Percentiles rank a stretch among this genome's conserved stretches.
These are phyloP conservation scores for Marasmius fiardii DNA, from an alignment of 1,284 basidiomycete genomes.

Conservation along the genomic window DNA sequence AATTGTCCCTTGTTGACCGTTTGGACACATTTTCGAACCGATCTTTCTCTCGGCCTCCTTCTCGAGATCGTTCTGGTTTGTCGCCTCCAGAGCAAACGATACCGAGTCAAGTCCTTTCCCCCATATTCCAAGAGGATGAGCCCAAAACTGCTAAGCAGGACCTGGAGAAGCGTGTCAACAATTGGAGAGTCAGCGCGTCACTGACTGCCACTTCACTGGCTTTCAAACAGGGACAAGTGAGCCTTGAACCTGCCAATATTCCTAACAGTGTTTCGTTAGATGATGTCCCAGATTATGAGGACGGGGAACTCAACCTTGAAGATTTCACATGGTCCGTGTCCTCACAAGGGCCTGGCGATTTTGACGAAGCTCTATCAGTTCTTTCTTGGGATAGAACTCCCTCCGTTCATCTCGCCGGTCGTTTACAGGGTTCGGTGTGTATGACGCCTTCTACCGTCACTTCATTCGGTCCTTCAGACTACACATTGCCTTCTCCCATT, in stretches of 20 bases:
- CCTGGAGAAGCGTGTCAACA: constrained; percentile 54
- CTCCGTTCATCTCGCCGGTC: constrained; percentile 57
- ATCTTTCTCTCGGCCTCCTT: constrained; percentile 28
- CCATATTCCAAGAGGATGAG: constrained; percentile 60
- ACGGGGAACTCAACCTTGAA: constrained; percentile 49
- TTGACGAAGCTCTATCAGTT: constrained; percentile 31
- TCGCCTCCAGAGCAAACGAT: constrained; percentile 27
- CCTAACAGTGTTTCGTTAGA: constrained; percentile 43
- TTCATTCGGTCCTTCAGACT: constrained; percentile 43
- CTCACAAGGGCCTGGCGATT: constrained; percentile 56
- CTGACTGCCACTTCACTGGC: constrained; percentile 46
- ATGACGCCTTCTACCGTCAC: constrained; percentile 52
- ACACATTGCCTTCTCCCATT: constrained; percentile 25
- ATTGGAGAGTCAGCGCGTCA: constrained; percentile 60
- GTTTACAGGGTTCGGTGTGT: constrained; percentile 55
- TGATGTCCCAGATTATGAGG: constrained; percentile 23
- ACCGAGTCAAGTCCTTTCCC: constrained; percentile 41
- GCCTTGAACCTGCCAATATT: constrained; percentile 50
- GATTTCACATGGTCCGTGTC: constrained; percentile 71
- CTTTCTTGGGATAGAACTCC: constrained; percentile 32
- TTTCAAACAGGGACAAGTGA: constrained; percentile 44
- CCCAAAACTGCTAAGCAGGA: constrained; percentile 47
- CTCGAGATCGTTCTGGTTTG: constrained; percentile 15
- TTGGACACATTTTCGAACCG: constrained; percentile 43
- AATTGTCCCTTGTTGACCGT: constrained; percentile 65